Evolutionary conservation across 2,329 filamentous ascomycete genomes (phyloP).

Genomic region (Colletotrichum sp.): DNA sequence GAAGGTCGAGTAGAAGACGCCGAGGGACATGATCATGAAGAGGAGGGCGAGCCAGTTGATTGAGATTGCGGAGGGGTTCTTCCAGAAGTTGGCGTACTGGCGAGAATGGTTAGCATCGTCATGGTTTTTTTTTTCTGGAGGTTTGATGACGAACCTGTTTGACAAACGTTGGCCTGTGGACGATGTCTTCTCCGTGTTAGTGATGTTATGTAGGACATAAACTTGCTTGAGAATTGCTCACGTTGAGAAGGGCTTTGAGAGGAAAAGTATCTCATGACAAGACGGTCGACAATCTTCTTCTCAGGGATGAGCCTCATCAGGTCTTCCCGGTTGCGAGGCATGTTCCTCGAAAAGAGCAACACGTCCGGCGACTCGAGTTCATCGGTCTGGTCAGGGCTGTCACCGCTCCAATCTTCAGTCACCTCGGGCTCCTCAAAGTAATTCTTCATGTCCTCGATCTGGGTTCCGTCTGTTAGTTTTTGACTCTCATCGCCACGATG

Average conservation of each 20-base stretch:
- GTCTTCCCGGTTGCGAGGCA: constrained; percentile 47
- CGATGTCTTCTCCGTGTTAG: constrained; percentile 42
- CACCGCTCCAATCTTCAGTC: constrained; percentile 28
- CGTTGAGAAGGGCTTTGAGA: constrained; percentile 57
- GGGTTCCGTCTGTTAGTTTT: constrained; percentile 10
- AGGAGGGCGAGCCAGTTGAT: constrained; percentile 57
- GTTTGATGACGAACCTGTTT: constrained; percentile 36
- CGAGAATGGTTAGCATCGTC: neutral
- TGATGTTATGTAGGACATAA: constrained; percentile 13
- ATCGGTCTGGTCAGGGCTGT: constrained; percentile 34
- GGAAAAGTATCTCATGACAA: constrained; percentile 59
- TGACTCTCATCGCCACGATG: neutral
- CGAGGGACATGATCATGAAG: constrained; percentile 51
- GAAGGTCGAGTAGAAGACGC: constrained; percentile 49
- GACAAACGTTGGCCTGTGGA: constrained; percentile 59
- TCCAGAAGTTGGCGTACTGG: constrained; percentile 56
- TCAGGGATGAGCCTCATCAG: constrained; percentile 54
- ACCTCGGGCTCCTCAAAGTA: constrained; percentile 58
- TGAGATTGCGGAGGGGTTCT: constrained; percentile 41
- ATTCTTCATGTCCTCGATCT: constrained; percentile 65
- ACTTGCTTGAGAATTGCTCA: constrained; percentile 30
- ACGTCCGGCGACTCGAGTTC: constrained; percentile 45
- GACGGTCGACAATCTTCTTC: constrained; percentile 49
- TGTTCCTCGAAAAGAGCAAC: constrained; percentile 44
- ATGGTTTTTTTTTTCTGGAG: neutral